Evolutionary conservation across 768 basidiomycete genomes (phyloP).

Genomic region (Boletellus ananiceps): DNA sequence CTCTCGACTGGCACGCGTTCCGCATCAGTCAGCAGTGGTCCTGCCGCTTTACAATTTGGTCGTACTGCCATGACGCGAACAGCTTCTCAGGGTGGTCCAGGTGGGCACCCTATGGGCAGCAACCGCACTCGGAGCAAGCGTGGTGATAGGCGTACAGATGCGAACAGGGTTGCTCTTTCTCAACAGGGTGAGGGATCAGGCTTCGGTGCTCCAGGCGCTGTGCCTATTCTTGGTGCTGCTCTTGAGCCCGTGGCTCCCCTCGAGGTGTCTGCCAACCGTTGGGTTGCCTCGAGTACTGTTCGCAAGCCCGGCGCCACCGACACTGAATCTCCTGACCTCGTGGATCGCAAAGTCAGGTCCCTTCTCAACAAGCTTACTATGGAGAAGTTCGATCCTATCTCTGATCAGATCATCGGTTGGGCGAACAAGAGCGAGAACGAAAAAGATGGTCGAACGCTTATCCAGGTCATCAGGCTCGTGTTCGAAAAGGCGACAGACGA

Average conservation of each 20-base stretch:
- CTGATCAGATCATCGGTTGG: conserved; percentile 91
- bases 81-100: conserved; percentile 58
- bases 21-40: conserved; percentile 50
- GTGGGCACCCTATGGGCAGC: conserved; percentile 43
- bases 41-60: conserved; percentile 45
- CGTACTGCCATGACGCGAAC: conserved; percentile 69
- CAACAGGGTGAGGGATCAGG: conserved; percentile 37
- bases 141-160: conserved; percentile 70
- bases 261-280: conserved; percentile 75
- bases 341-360: conserved; percentile 89
- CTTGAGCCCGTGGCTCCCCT: conserved; percentile 76
- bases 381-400: conserved; percentile 95
- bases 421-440: conserved; percentile 92
- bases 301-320: conserved; percentile 43
- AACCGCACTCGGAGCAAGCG: conserved; percentile 77
- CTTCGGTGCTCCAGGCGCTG: conserved; percentile 28
- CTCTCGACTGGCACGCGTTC: conserved; percentile 43
- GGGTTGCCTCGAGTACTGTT: conserved; percentile 51
- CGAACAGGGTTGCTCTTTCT: conserved; percentile 38
- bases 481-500: conserved; percentile 98
- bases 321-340: conserved; percentile 72
- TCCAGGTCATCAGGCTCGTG: conserved; percentile 92
- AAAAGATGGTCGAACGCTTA: conserved; percentile 89
- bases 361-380: conserved; percentile 94
- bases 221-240: conserved; percentile 27